A percentile compares a stretch with the other conserved stretches of the same genome.
phyloP scores from a whole-genome alignment of 805 yeast species.

The Grigorovia jiainica region DNA sequence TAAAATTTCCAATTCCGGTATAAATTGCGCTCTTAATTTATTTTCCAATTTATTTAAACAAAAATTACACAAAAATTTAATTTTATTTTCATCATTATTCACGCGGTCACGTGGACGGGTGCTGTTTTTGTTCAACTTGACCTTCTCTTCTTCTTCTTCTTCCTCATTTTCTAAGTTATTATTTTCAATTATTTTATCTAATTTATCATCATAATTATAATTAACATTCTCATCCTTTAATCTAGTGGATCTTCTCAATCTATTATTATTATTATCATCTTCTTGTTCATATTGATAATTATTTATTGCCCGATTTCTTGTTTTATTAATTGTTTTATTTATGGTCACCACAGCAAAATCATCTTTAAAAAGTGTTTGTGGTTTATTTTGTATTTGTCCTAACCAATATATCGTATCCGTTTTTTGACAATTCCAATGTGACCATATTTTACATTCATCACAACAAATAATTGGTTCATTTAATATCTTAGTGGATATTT shows the following conservation, averaged over 20 bases:
- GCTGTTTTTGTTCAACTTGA: too few species aligned
- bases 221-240: slow-evolving; percentile 2
- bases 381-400: slow-evolving; percentile 5
- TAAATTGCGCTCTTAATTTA: slow-evolving; percentile 16
- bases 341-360: not conserved
- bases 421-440: slow-evolving; percentile 26
- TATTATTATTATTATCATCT: too few species aligned
- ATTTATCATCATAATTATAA: slow-evolving; percentile 15
- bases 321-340: slow-evolving; percentile 1
- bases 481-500: slow-evolving; percentile 9
- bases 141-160: not conserved
- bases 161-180: not conserved
- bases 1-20: slow-evolving; percentile 16
- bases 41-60: slow-evolving; percentile 19
- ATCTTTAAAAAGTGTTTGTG: not conserved
- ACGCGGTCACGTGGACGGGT: not conserved
- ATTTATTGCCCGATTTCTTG: slow-evolving; percentile 1
- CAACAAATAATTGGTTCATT: slow-evolving; percentile 24
- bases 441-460: slow-evolving; percentile 27
- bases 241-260: not conserved
- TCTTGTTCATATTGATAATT: not conserved
- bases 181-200: slow-evolving; percentile 10
- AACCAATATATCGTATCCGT: slow-evolving; percentile 10
- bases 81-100: not conserved
- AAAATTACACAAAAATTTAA: slow-evolving; percentile 10